Base-by-base conservation (phyloP, 1,284 basidiomycete genomes). In the Tilletia setariae region DNA sequence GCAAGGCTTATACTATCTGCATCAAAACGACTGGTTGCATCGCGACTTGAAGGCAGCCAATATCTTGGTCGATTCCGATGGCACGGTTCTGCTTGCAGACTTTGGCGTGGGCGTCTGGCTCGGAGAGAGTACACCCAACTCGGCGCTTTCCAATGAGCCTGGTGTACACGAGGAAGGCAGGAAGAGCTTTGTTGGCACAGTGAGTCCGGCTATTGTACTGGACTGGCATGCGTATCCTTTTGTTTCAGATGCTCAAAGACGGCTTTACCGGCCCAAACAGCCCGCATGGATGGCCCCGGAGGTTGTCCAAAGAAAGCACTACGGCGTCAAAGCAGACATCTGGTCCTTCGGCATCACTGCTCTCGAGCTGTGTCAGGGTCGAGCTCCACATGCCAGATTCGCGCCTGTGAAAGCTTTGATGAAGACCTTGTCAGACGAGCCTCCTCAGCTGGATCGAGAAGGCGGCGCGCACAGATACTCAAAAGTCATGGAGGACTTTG, bases 211-310 rank as follows among this genome's bases (percentile, higher is more conserved):
- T 9, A 44, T 44, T 44, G 9, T 44, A 44, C 11, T 15, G 19
- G 28, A 35, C 61, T 42, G 61, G 19, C 25, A 32, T n/a, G n/a
- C n/a, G n/a, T n/a, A n/a, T n/a, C n/a, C n/a, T n/a, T n/a, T n/a
- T n/a, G n/a, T n/a, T n/a, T n/a, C n/a, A n/a, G n/a, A n/a, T n/a
- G n/a, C n/a, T n/a, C n/a, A n/a, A n/a, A n/a, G n/a, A n/a, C n/a
- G n/a, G n/a, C n/a, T 19, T n/a, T 49, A 6, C 35, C 51, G 16
- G 13, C 21, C 21, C 13, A 15, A 21, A 49, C 23, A 68, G 35
- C 93, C 93, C 0, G 92, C 91, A 79, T 94, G 92, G 91, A 94
- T 94, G 92, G 91, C 93, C 0, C 93, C 93, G 1, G 92, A 94
- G 76, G 87, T 94, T 30, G 91, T 94, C 62, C 88, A 90, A 75